phyloP scores from a whole-genome alignment of 31 red algal genomes.

The Bonnemaisonia californica region DNA sequence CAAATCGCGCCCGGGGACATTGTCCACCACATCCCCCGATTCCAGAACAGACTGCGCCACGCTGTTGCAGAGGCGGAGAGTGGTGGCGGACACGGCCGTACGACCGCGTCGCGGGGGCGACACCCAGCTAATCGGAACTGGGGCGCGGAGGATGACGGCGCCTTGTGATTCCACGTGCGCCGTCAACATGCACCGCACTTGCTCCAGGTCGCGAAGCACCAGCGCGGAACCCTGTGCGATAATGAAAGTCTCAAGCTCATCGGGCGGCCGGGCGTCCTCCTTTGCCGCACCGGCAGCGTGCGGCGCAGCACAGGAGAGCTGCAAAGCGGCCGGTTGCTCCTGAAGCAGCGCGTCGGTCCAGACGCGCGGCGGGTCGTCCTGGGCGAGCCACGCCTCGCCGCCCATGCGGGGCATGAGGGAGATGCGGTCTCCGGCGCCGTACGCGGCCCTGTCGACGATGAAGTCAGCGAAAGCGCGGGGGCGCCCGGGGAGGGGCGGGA shows the following conservation, averaged over 20 bases:
- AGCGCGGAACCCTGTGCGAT: slow-evolving; percentile 29
- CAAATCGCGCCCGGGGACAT: slow-evolving; percentile 4
- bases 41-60: slow-evolving; percentile 16
- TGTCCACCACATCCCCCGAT: background rate
- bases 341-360: slow-evolving; percentile 7
- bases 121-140: slow-evolving; percentile 48
- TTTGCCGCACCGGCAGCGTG: background rate
- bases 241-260: slow-evolving; percentile 30
- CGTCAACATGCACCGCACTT: slow-evolving; percentile 38
- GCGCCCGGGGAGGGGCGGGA: background rate
- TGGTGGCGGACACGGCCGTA: slow-evolving; percentile 18
- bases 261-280: too few relatives aligned
- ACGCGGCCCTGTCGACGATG: slow-evolving; percentile 38
- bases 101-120: slow-evolving; percentile 19
- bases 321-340: background rate
- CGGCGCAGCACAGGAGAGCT: background rate
- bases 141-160: slow-evolving; percentile 31
- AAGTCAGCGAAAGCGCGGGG: slow-evolving; percentile 34
- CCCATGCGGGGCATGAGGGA: slow-evolving; percentile 34
- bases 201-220: slow-evolving; percentile 29
- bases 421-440: slow-evolving; percentile 22
- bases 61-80: background rate
- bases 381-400: slow-evolving; percentile 49
- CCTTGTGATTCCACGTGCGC: slow-evolving; percentile 42
- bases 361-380: slow-evolving; percentile 39